Base-by-base conservation (phyloP, 2,329 filamentous ascomycete species). In the Diaporthe eres region DNA sequence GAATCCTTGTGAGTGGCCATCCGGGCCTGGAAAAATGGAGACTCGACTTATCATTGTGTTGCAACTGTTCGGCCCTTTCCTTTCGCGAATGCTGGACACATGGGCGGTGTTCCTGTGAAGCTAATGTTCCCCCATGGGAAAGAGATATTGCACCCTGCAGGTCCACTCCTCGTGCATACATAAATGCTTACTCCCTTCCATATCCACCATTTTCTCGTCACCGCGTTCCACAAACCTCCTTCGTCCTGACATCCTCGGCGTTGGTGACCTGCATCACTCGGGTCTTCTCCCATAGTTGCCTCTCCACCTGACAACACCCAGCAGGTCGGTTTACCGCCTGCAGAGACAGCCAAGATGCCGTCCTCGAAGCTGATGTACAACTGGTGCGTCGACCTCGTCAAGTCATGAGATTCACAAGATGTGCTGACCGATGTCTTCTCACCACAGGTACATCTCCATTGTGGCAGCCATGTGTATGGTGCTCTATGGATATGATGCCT, bases 391-490 rank as follows among this genome's bases (percentile, higher is more conserved):
- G 15, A 28, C 10, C 12, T 34, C 25, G 25, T 25, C 25, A 25
- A 25, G 25, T 25, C 25, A 25, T 25, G 25, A 25, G 25, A 25
- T 25, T 25, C 25, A 25, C 25, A 25, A 25, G 25, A 25, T 25
- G 25, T 4, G 9, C 55, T 58, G 19, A 63, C 61, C 63, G 7
- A 25, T 44, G 4, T 17, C 15, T 17, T 37, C 13, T 55, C 4
- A 70, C 34, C 13, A 58, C 72, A 90, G 91, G 91, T 94, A 92
- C 85, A 91, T 93, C 78, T 92, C 91, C 76, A 86, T 93, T 70
- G 90, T 94, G 78, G 92, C 92, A 74, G 92, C 93, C 80, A 91
- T 92, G 82, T 94, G 92, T 82, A 94, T 94, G 93, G 92, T 94
- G 31, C 87, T 94, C 60, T 94, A 94, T 81, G 93, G 93, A 75